Evolutionary conservation across 768 basidiomycete genomes (phyloP).

Genomic region (Leccinum aurantiacum): DNA sequence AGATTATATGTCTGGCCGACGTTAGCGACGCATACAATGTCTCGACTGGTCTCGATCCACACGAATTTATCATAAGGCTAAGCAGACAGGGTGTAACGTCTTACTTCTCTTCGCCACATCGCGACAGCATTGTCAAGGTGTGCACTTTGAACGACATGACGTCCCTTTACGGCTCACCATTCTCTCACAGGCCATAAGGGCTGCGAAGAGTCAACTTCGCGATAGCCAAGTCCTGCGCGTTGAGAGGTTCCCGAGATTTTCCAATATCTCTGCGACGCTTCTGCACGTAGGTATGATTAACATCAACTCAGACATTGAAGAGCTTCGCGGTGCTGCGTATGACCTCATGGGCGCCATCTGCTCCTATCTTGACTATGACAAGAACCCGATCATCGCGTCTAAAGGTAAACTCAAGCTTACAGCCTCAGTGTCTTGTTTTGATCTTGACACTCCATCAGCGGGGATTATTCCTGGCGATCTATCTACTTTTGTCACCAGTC

Average conservation of each 20-base stretch:
- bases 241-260: constrained; percentile 74
- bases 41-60: constrained; percentile 68
- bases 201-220: constrained; percentile 70
- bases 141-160: background rate
- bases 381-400: constrained; percentile 64
- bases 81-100: constrained; percentile 68
- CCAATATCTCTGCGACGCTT: constrained; percentile 81
- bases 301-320: constrained; percentile 69
- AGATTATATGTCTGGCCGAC: constrained; percentile 76
- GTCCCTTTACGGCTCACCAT: background rate
- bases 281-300: constrained; percentile 86
- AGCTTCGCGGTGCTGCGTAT: constrained; percentile 76
- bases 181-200: constrained; percentile 58
- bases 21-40: constrained; percentile 88
- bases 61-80: constrained; percentile 81
- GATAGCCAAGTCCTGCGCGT: constrained; percentile 49
- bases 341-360: constrained; percentile 78
- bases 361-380: constrained; percentile 74
- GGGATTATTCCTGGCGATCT: constrained; percentile 71
- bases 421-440: background rate
- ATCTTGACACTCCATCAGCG: constrained; percentile 39
- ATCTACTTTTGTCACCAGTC: constrained; percentile 54
- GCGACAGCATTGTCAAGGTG: constrained; percentile 78
- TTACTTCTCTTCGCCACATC: constrained; percentile 69
- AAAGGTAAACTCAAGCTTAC: constrained; percentile 49